Evolutionary conservation across 2,329 filamentous ascomycete genomes (phyloP).

Genomic region (Orbilia oligospora): DNA sequence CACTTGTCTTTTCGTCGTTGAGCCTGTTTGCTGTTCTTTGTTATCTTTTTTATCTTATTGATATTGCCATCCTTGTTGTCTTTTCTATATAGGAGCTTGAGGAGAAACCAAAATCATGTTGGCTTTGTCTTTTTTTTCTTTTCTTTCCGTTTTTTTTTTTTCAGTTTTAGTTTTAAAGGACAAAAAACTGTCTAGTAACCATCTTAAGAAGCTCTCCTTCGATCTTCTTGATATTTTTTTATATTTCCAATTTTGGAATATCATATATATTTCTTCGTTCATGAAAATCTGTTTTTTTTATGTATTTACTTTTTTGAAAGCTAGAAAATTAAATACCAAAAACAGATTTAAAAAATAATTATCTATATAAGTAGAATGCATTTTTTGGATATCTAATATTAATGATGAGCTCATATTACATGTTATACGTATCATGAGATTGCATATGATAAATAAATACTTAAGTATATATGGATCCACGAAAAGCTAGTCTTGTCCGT

Average conservation of each 20-base stretch:
- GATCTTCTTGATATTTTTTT: neutral
- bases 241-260: neutral
- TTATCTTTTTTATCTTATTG: neutral
- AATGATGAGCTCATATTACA: no score
- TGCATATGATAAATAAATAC: no score
- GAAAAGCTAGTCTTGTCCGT: no score
- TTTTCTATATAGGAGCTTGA: slow-evolving; percentile 46
- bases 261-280: neutral
- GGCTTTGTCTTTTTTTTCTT: slow-evolving; percentile 45
- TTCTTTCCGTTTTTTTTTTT: slow-evolving; percentile 20
- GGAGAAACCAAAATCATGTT: slow-evolving; percentile 53
- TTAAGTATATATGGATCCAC: no score
- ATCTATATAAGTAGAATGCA: no score
- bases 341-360: slow-evolving; percentile 48
- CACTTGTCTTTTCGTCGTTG: slow-evolving; percentile 49
- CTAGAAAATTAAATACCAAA: slow-evolving; percentile 29
- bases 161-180: no score
- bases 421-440: no score
- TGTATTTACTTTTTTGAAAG: no score
- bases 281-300: slow-evolving; percentile 2
- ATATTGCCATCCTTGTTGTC: slow-evolving; percentile 45
- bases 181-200: no score
- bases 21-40: slow-evolving; percentile 51
- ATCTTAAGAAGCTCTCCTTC: no score
- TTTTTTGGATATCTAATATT: no score